These are phyloP conservation scores for Trichodelitschia bisporula DNA, from an alignment of 495 filamentous ascomycete genomes.

Conservation along the genomic window DNA sequence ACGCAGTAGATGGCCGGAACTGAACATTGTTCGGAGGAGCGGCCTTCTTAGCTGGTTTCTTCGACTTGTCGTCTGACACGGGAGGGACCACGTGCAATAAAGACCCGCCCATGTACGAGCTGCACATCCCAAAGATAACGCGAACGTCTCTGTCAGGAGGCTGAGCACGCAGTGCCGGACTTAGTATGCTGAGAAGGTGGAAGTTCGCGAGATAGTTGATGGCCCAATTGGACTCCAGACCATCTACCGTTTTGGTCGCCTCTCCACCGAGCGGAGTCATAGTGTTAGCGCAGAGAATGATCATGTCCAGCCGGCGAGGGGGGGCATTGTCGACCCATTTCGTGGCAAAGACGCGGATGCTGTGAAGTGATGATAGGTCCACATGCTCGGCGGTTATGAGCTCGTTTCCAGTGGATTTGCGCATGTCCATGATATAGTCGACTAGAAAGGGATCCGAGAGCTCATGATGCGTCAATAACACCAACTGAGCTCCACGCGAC, in stretches of 20 bases:
- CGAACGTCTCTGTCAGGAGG: slow-evolving; percentile 83
- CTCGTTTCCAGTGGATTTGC: slow-evolving; percentile 53
- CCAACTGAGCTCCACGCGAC: slow-evolving; percentile 61
- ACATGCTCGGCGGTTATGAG: slow-evolving; percentile 89
- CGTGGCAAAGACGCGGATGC: slow-evolving; percentile 82
- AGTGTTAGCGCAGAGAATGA: slow-evolving; percentile 64
- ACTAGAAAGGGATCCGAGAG: slow-evolving; percentile 67
- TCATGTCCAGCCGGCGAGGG: slow-evolving; percentile 73
- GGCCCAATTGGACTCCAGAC: slow-evolving; percentile 72
- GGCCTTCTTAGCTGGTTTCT: slow-evolving; percentile 1
- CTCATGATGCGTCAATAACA: slow-evolving; percentile 66
- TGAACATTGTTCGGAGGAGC: slow-evolving; percentile 8
- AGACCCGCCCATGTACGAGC: slow-evolving; percentile 53
- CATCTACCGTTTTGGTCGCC: slow-evolving; percentile 35
- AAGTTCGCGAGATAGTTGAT: slow-evolving; percentile 92
- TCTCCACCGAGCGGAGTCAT: slow-evolving; percentile 36
- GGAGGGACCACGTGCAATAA: slow-evolving; percentile 6
- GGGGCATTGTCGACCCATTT: slow-evolving; percentile 95
- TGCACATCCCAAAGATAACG: slow-evolving; percentile 66
- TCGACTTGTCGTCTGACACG: neutral
- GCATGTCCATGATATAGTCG: slow-evolving; percentile 79
- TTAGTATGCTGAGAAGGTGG: slow-evolving; percentile 74
- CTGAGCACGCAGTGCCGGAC: slow-evolving; percentile 67
- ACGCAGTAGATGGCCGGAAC: slow-evolving; percentile 24
- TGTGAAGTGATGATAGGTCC: slow-evolving; percentile 66